Conservation (phyloP, 1,139 yeast species). For the Hemisphaericaspora xylanilytica region DNA sequence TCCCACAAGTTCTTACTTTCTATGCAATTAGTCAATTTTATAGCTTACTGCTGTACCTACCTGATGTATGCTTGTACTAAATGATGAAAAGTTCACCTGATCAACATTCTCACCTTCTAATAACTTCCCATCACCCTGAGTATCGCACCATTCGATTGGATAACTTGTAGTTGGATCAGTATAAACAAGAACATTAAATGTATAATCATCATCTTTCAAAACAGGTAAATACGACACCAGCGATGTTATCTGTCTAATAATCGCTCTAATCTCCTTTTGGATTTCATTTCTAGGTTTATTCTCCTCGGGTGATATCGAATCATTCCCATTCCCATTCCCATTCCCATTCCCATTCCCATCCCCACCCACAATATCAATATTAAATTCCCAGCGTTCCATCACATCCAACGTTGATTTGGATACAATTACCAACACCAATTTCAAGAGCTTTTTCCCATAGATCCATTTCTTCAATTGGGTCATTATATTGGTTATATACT, state of each 20-base stretch:
- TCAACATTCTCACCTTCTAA: conserved; percentile 57
- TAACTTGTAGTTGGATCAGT: conserved; percentile 64
- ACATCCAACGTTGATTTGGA: conserved; percentile 65
- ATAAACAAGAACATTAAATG: conserved; percentile 84
- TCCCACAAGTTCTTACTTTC: too few species aligned
- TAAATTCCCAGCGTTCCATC: conserved; percentile 87
- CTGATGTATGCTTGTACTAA: conserved; percentile 66
- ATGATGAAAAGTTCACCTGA: conserved; percentile 66
- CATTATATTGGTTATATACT: conserved; percentile 67
- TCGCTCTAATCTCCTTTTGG: conserved; percentile 76
- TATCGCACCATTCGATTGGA: conserved; percentile 86
- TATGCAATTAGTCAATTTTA: conserved; percentile 21
- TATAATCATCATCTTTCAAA: conserved; percentile 61
- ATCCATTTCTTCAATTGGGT: conserved; percentile 83
- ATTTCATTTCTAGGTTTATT: conserved; percentile 48
- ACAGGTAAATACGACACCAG: conserved; percentile 84
- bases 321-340: background rate
- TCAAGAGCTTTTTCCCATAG: conserved; percentile 64
- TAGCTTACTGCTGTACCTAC: conserved; percentile 81
- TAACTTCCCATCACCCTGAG: conserved; percentile 55
- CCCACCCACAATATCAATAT: conserved; percentile 43
- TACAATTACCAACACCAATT: conserved; percentile 69
- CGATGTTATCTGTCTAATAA: conserved; percentile 86
- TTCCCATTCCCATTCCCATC: background rate
- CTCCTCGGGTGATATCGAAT: background rate